Conservation (phyloP, 257 asterid species). For the Ehretia macrophylla region DNA sequence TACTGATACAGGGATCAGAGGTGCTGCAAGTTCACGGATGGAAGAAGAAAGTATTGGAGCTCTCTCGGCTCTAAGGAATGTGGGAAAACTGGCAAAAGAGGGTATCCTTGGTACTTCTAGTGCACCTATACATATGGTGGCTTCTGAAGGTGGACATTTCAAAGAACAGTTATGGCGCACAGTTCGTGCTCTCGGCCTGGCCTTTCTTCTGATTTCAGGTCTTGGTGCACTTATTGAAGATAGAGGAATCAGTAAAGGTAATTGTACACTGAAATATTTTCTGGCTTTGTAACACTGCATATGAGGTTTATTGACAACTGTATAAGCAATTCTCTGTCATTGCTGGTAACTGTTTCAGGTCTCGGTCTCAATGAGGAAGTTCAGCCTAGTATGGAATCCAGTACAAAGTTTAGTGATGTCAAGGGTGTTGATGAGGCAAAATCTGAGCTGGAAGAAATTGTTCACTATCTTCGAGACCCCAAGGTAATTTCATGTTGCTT, state of each 20-base stretch:
- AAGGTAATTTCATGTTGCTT: conserved; percentile 45
- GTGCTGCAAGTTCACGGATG: conserved; percentile 39
- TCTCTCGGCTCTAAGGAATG: conserved; percentile 65
- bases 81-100: conserved; percentile 63
- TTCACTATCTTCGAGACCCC: conserved; percentile 96
- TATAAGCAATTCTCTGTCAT: conserved; percentile 11
- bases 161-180: conserved; percentile 95
- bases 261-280: neutral
- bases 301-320: conserved; percentile 9
- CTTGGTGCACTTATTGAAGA: conserved; percentile 85
- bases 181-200: conserved; percentile 71
- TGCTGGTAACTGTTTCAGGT: conserved; percentile 35
- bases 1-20: conserved; percentile 41
- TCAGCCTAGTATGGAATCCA: conserved; percentile 76
- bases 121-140: conserved; percentile 93
- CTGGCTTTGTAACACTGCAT: conserved; percentile 3
- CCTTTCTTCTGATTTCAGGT: conserved; percentile 77
- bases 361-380: conserved; percentile 91
- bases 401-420: conserved; percentile 80
- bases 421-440: conserved; percentile 99
- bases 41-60: conserved; percentile 60
- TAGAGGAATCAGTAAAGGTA: conserved; percentile 90
- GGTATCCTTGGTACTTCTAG: conserved; percentile 78
- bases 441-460: conserved; percentile 91
- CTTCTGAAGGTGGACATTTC: conserved; percentile 75